Evolutionary conservation across 2,329 filamentous ascomycete species (phyloP), one percentile per base, ranked within the genome.

Genomic region (Colletotrichum ledebouriae): DNA sequence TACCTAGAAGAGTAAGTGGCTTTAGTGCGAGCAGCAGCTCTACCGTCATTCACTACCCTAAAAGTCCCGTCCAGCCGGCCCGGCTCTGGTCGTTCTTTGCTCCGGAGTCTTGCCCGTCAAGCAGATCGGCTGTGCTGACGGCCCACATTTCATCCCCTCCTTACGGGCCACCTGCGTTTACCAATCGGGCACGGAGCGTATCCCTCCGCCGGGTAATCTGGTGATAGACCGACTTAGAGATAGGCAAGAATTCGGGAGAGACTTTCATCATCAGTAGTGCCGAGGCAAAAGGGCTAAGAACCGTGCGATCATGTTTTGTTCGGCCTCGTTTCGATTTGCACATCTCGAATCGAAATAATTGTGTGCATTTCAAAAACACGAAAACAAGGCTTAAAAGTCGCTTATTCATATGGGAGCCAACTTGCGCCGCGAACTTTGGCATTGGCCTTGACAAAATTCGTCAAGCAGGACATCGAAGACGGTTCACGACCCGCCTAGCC

Each of bases 181-280:
- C 55, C 47, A 59, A 59, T 65, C 20, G 20, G 65, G 55, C 22
- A 37, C 65, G 65, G 65, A 65, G 55, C 47, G 41, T 64, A 47
- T 68, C 12, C 55, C 20, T 65, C 65, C 65, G 65, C 42, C 22
- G 20, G 33, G 7, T 34, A 13, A 22, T 47, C 47, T 34, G 15
- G 41, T 10, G 50, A 49, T 25, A 37, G 34, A 20, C 33, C 22
- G 41, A 52, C 20, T 50, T 20, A 20, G 44, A 60, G 39, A 39
- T n/a, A n/a, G n/a, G n/a, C n/a, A n/a, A n/a, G n/a, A n/a, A n/a
- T n/a, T n/a, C n/a, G n/a, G n/a, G n/a, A n/a, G n/a, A n/a, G n/a
- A n/a, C n/a, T n/a, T n/a, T n/a, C n/a, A n/a, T n/a, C n/a, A n/a
- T 44, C 20, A 39, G 11, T 15, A 17, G n/a, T 17, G 47, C 39